Evolutionary conservation across 139 green algal genomes (phyloP), one percentile per base, ranked within the genome.

Genomic region (Spirogloea muscicola): DNA sequence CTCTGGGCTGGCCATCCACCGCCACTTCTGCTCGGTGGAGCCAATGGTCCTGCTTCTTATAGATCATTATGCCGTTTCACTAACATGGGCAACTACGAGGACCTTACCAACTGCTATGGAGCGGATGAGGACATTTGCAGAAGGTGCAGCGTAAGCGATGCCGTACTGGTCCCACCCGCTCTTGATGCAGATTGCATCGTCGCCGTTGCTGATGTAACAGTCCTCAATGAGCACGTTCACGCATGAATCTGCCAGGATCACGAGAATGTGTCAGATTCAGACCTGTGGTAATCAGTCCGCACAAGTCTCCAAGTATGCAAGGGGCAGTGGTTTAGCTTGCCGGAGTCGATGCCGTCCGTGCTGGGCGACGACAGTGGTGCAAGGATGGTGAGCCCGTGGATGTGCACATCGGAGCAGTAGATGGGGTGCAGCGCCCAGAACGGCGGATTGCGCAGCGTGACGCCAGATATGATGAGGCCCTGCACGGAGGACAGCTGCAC

Each of bases 221-320:
- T 77, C n/a, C 65, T 81, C 74, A 18, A 81, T 78, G 16, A 81
- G 65, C 43, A 81, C 65, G 9, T 81, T 10, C 7, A 37, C 38
- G 7, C 49, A 70, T 10, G 67, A 76, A 33, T 76, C 67, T 76
- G 67, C 21, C n/a, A n/a, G n/a, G n/a, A n/a, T n/a, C n/a, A n/a
- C n/a, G n/a, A n/a, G n/a, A n/a, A n/a, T n/a, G n/a, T n/a, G n/a
- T n/a, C n/a, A n/a, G n/a, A n/a, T n/a, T n/a, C n/a, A n/a, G n/a
- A n/a, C n/a, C n/a, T n/a, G n/a, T n/a, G n/a, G n/a, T n/a, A n/a
- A n/a, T n/a, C n/a, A n/a, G n/a, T n/a, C n/a, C n/a, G n/a, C n/a
- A n/a, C n/a, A n/a, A n/a, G n/a, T n/a, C n/a, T n/a, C n/a, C n/a
- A n/a, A n/a, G n/a, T n/a, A n/a, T n/a, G n/a, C n/a, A n/a, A n/a